Base-by-base conservation (phyloP, 1,284 basidiomycete genomes). In the Cryptococcus sp. region DNA sequence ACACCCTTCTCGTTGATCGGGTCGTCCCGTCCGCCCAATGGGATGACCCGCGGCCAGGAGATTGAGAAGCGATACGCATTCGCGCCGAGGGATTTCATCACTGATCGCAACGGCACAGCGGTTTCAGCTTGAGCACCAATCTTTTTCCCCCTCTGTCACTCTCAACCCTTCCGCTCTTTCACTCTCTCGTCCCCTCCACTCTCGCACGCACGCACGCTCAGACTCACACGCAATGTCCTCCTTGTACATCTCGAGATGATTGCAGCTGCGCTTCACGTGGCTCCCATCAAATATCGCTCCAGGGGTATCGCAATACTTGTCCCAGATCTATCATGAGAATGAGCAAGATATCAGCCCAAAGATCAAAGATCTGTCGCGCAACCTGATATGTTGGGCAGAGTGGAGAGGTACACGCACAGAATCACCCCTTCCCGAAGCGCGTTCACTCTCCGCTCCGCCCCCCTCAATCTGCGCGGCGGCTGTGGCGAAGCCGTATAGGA, bases 21-120 rank as follows among this genome's bases (percentile, higher is more conserved):
- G 71, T 90, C 87, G 57, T 86, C 81, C 27, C 86, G 82, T 31
- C 88, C 87, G 17, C 73, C 76, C 39, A 84, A 77, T 5, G 87
- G 87, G 54, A 90, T 87, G 63, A 90, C 82, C 39, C 88, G 81
- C 8, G 86, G 84, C 89, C 88, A 90, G 5, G 88, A 82, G 47
- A 91, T 78, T 13, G 87, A 89, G 76, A 91, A 89, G n/a, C 85
- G 80, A 69, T 80, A 81, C 0, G 85, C 79, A 57, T 84, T 86
- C 50, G 83, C 84, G 19, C 85, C 84, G 56, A 87, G 85, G 25
- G 78, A 67, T 62, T 82, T 83, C 59, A 90, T 79, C 15, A 89
- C 66, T 69, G 52, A 2, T 3, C 41, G 1, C 13, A 17, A 4
- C 19, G 35, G 20, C 41, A 1, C 13, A 17, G 2, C 19, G 35